Evolutionary conservation across 805 yeast genomes (phyloP), one percentile per base, ranked within the genome.

Genomic region (Jamesozyma jinghongensis): DNA sequence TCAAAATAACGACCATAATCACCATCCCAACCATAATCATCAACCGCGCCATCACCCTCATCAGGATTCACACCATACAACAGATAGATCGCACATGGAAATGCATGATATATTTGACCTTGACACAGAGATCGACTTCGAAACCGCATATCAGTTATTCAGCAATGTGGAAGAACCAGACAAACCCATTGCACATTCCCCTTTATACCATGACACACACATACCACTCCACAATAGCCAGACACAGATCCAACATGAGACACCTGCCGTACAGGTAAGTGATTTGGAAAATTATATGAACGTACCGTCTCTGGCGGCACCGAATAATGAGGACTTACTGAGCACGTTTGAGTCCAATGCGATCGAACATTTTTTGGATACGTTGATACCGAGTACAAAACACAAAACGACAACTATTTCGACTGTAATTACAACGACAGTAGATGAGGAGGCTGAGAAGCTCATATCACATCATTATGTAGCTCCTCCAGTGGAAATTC

Each of bases 341-440:
- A 61, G 63, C 36, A 49, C 54, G 7, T 47, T 54, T 40, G 67
- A 62, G 41, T 53, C 64, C 1, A 48, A 50, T 43, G 64, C 59
- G 2, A 55, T 62, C 29, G 62, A 59, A 34, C 47, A 48, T 29
- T 61, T 62, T 37, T 38, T 62, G 29, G 63, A 61, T 37, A 54
- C 51, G 28, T 39, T 57, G 26, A 44, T 54, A 7, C 42, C 47
- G 5, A 48, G 38, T 18, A 41, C 20, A 37, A 34, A 17, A n/a
- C 19, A 14, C 5, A 27, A 7, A 32, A 28, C n/a, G 8, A 10
- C 18, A 11, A 27, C n/a, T 13, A n/a, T 16, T 17, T 14, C 28
- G 13, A 17, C 22, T 11, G 14, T 8, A 25, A 34, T 5, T 19
- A 14, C 14, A 7, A 20, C 14, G 25, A 20, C 20, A 4, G 14